Evolutionary conservation across 306 rosid genomes (phyloP), one percentile per base, ranked within the genome.

Genomic region (Cicer judaicum): DNA sequence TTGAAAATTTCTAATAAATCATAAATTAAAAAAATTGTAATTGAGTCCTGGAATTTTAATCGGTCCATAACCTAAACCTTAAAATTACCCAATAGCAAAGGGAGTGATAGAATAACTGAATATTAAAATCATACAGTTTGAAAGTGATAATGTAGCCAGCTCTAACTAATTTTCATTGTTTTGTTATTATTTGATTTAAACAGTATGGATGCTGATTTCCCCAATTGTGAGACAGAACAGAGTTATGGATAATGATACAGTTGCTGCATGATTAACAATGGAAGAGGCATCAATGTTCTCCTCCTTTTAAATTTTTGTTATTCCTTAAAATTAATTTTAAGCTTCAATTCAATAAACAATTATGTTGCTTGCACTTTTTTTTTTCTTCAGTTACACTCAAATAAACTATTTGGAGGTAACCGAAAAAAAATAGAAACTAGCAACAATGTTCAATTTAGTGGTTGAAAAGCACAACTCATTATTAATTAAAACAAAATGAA

Each of bases 151-250:
- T 29, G 9, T 42, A 42, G 15, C 19, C 5, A 10, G 2, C 6
- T 42, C 16, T 10, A n/a, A 38, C 10, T 49, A 12, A 40, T 3
- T 47, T 59, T 34, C 9, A n/a, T 55, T 83, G 42, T 5, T 66
- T 15, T 50, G 2, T 11, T 73, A 60, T 41, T 57, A 15, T 62
- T 81, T 73, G 34, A 19, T 71, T 61, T 34, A 48, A 75, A 84
- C 89, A 91, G 97, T 88, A 68, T 91, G 97, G 98, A 91, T 90
- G 63, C 48, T 93, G 73, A 91, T 93, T 54, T 91, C 96, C 43
- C 96, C 98, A 1, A 70, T 80, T 50, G 79, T 89, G 82, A 82
- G 85, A 46, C 75, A 83, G 81, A 80, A 79, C 52, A 87, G 72
- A 78, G 84, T 85, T 4, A 81, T 69, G 64, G 81, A 84, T 73